Conservation (phyloP, 306 rosid genomes). For the Hippophae rhamnoides region DNA sequence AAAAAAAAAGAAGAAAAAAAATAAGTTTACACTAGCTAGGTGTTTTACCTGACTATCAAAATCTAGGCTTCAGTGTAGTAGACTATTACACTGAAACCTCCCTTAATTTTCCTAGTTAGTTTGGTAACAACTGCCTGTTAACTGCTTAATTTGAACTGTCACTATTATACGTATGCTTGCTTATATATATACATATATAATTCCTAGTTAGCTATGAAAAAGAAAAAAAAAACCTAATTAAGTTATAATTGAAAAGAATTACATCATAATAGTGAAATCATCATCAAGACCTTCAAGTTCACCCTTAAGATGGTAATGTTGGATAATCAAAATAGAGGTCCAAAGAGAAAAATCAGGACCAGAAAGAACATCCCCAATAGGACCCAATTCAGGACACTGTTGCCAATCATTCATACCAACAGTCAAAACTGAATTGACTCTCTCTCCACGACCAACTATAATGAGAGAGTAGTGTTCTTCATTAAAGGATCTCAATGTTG, state of each 20-base stretch:
- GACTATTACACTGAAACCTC: too few relatives aligned
- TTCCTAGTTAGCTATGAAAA: too few relatives aligned
- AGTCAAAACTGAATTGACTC: slow-evolving; percentile 60
- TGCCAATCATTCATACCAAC: slow-evolving; percentile 92
- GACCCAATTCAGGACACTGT: slow-evolving; percentile 87
- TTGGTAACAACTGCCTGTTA: too few relatives aligned
- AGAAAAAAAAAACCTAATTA: too few relatives aligned
- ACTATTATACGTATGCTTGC: too few relatives aligned
- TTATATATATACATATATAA: too few relatives aligned
- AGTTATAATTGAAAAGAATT: not conserved
- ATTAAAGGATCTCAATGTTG: slow-evolving; percentile 46
- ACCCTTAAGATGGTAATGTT: slow-evolving; percentile 60
- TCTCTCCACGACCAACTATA: slow-evolving; percentile 74
- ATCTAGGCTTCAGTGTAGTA: too few relatives aligned
- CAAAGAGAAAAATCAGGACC: slow-evolving; percentile 62
- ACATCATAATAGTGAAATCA: slow-evolving; percentile 68
- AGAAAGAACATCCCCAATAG: slow-evolving; percentile 89
- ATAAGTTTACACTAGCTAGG: too few relatives aligned
- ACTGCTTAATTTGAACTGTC: too few relatives aligned
- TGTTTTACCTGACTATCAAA: too few relatives aligned
- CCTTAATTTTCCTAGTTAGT: too few relatives aligned
- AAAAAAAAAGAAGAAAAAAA: too few relatives aligned
- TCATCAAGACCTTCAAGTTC: slow-evolving; percentile 88
- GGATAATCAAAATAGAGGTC: slow-evolving; percentile 70
- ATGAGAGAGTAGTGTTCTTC: slow-evolving; percentile 73